Evolutionary conservation across 441 rosid species (phyloP).

Genomic region (Geranium incanum): DNA sequence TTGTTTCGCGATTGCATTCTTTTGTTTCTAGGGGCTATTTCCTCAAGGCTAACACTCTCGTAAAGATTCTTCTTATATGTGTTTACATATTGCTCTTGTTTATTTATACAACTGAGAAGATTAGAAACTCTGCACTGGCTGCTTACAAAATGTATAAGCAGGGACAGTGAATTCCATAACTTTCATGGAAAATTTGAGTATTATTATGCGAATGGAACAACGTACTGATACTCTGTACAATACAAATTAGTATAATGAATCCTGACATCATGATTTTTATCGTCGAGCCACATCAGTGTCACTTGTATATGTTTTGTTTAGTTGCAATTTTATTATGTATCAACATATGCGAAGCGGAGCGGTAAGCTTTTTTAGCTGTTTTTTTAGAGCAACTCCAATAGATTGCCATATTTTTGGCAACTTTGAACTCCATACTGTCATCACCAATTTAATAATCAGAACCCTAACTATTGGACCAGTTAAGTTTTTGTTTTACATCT

Average conservation of each 20-base stretch:
- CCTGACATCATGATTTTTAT: background rate
- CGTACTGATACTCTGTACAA: too few species aligned
- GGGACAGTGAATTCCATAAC: background rate
- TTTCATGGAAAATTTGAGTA: background rate
- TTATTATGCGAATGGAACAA: background rate
- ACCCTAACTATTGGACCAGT: too few species aligned
- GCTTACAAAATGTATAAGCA: background rate
- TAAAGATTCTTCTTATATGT: too few species aligned
- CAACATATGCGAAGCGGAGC: too few species aligned
- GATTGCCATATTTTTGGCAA: too few species aligned
- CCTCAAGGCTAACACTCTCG: background rate
- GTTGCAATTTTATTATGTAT: background rate
- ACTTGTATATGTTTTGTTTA: background rate
- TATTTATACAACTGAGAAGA: background rate
- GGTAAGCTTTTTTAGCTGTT: too few species aligned
- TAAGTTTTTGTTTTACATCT: too few species aligned
- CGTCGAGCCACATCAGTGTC: background rate
- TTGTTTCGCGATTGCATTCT: background rate
- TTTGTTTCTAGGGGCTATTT: background rate
- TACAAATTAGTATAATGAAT: background rate
- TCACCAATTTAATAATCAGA: too few species aligned
- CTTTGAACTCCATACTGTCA: too few species aligned
- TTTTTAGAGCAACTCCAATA: too few species aligned
- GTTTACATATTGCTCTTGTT: background rate
- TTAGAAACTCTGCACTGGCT: background rate